Base-by-base conservation (phyloP, 805 yeast species). In the Saccharomycopsis guyanensis region DNA sequence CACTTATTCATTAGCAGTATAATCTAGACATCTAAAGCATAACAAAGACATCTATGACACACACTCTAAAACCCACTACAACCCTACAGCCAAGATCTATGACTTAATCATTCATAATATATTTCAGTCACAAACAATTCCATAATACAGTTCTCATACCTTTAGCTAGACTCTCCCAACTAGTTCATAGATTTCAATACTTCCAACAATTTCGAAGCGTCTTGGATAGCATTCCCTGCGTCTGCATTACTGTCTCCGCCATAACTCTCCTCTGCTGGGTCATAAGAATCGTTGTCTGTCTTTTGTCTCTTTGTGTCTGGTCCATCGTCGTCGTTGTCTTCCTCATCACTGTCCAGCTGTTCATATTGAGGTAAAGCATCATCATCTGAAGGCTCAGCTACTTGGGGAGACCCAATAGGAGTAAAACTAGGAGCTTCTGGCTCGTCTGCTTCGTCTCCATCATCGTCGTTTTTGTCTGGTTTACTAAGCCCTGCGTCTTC, bases 321-420 rank as follows among this genome's bases (percentile, higher is more conserved):
- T 19, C 33, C 33, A 5, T 24, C n/a, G 6, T 15, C 27, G 10
- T 19, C 13, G 7, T 33, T 6, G 34, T 27, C 38, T 23, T 43
- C 38, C 7, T 41, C 45, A n/a, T 46, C 45, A 4, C 40, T 36
- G 29, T 43, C 45, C 25, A 42, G 42, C 19, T 46, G 27, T 27
- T 46, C 59, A 56, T 50, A 56, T 37, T 52, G 45, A 38, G 55
- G 57, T 33, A 57, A 33, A 23, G 48, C 51, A 15, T 57, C 59
- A 23, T 40, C 42, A 5, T 43, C 43, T 33, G 37, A 40, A 36
- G 24, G 40, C 44, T 18, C 33, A 24, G 29, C 48, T 35, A 32
- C 24, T 22, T 29, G 24, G n/a, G 29, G 19, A 10, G 44, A 44
- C 5, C 36, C 35, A 19, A 36, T 34, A 6, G 52, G 44, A 22